These are phyloP conservation scores for Barnettozyma vustinii DNA, from an alignment of 805 yeast genomes.

Conservation along the genomic window DNA sequence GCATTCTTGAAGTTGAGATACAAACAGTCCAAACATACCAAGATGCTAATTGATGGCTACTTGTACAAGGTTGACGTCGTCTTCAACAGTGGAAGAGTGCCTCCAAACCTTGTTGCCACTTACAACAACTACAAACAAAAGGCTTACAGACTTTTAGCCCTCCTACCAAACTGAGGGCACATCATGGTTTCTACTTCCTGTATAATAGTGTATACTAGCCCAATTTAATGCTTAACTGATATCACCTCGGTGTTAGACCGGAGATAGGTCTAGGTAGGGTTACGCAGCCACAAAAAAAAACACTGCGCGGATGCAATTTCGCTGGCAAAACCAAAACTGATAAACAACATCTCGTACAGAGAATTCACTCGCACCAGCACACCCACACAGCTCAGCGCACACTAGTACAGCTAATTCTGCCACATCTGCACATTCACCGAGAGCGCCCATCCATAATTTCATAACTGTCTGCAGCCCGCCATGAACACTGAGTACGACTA, in stretches of 20 bases:
- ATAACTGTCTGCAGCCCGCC: not conserved
- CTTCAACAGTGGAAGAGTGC: constrained; percentile 33
- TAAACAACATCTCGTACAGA: constrained; percentile 1
- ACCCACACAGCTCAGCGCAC: not conserved
- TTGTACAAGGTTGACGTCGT: constrained; percentile 36
- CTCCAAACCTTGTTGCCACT: constrained; percentile 21
- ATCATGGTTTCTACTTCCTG: not conserved
- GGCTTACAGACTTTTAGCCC: constrained; percentile 3
- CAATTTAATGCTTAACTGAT: no score
- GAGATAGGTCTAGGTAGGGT: not conserved
- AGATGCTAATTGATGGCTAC: constrained; percentile 41
- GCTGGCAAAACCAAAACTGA: not conserved
- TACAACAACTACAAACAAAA: constrained; percentile 17
- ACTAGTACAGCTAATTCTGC: not conserved
- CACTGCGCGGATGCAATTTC: not conserved
- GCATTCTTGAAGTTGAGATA: constrained; percentile 57
- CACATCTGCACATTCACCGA: not conserved
- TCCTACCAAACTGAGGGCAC: constrained; percentile 10
- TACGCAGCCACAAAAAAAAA: not conserved
- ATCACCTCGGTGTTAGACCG: not conserved
- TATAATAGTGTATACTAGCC: constrained; percentile 1
- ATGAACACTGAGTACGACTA: constrained; percentile 98
- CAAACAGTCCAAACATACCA: constrained; percentile 50
- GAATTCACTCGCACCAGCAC: not conserved
- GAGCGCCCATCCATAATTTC: not conserved